Conservation (phyloP, 805 yeast species). For the Candida andamanensis region DNA sequence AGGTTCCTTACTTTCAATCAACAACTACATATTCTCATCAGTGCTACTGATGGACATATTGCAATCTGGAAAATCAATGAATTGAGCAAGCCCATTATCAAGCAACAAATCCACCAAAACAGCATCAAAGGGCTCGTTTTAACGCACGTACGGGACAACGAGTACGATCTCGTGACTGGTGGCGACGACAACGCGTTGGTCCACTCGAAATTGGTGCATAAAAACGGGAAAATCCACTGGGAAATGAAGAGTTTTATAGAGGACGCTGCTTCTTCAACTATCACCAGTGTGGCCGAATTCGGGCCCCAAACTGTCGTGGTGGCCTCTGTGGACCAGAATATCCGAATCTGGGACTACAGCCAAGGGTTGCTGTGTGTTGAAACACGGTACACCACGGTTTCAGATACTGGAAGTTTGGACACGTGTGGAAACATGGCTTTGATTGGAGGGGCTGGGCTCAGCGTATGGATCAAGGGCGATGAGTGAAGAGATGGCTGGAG, state of each 20-base stretch:
- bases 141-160: conserved; percentile 3
- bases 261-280: conserved; percentile 80
- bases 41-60: conserved; percentile 82
- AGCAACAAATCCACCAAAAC: conserved; percentile 71
- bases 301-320: conserved; percentile 36
- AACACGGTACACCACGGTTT: conserved; percentile 67
- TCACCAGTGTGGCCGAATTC: conserved; percentile 54
- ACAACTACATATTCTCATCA: conserved; percentile 40
- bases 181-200: conserved; percentile 86
- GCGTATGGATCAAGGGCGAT: conserved; percentile 44
- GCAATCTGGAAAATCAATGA: conserved; percentile 49
- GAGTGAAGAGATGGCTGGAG: too few species aligned
- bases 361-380: conserved; percentile 22
- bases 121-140: conserved; percentile 63
- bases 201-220: conserved; percentile 16
- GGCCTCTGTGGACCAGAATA: conserved; percentile 79
- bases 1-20: conserved; percentile 34
- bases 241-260: conserved; percentile 29
- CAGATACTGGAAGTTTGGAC: conserved; percentile 82
- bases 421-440: conserved; percentile 32
- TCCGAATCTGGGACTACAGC: conserved; percentile 57
- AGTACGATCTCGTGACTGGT: conserved; percentile 55
- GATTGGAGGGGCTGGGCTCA: conserved; percentile 83
- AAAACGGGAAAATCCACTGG: conserved; percentile 15
- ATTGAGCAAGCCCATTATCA: conserved; percentile 18